Evolutionary conservation across 2,329 filamentous ascomycete species (phyloP), one percentile per base, ranked within the genome.

Genomic region (Fusarium begoniae): DNA sequence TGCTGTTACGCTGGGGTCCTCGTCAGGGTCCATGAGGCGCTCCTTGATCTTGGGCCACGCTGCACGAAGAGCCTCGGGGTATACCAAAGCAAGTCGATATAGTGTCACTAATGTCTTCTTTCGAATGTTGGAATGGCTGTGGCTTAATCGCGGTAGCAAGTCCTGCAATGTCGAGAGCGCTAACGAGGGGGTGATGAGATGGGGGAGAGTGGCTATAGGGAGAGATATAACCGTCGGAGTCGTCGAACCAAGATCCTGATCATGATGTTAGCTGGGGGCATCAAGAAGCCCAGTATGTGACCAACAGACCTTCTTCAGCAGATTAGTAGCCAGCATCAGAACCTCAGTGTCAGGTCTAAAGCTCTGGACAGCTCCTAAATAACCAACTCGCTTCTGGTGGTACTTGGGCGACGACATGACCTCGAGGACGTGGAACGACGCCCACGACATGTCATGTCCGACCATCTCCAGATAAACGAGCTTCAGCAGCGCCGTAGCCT

Each of bases 361-460:
- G 86, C 93, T 98, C 87, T 99, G 96, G 37, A 98, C 95, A 14
- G 96, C 96, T 20, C 93, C 96, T 26, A 99, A 87, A 82, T 99
- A 99, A 66, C 96, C 96, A 50, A 98, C 94, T 74, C 96, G 90
- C 84, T 99, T 99, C 83, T 98, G 96, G 76, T 95, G 89, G 82
- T 97, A 97, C 82, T 98, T 98, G 54, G 93, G 88, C 44, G 94
- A 97, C 43, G 95, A 97, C 96, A 99, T 99, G 84, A 99, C 96
- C 85, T 99, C 96, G 54, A 99, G 91, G 59, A 98, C 96, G 82
- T 99, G 94, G 84, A 99, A 99, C 18, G 95, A 95, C 8, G 96
- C 96, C 96, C 96, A 99, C 7, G 96, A 98, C 96, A 99, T 99
- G 84, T 98, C 96, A 82, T 98, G 94, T 20, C 96, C 96, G 77